A percentile compares a stretch with the other conserved stretches of the same genome.
phyloP scores from a whole-genome alignment of 371 early-diverging fungal genomes.

The Funneliformis caledonium region DNA sequence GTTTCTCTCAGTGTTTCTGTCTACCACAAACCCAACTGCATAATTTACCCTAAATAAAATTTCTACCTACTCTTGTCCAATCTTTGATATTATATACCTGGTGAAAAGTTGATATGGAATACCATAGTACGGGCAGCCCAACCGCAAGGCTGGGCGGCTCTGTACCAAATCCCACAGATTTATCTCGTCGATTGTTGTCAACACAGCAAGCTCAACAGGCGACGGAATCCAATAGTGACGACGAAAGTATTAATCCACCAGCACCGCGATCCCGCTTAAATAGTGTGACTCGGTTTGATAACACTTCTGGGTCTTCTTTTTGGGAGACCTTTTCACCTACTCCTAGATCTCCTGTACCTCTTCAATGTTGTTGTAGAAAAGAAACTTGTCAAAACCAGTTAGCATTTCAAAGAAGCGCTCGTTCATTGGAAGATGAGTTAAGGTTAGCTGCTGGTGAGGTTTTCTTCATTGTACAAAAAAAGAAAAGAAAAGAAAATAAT shows the following conservation, averaged over 20 bases:
- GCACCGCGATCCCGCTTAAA: slow-evolving; percentile 17
- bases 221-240: slow-evolving; percentile 9
- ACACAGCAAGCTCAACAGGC: slow-evolving; percentile 17
- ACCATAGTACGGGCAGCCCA: slow-evolving; percentile 8
- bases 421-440: slow-evolving; percentile 32
- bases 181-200: slow-evolving; percentile 18
- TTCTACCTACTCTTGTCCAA: slow-evolving; percentile 12
- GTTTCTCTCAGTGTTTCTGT: slow-evolving; percentile 15
- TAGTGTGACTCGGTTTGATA: slow-evolving; percentile 21
- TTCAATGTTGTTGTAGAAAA: slow-evolving; percentile 38
- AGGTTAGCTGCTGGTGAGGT: slow-evolving; percentile 38
- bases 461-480: neutral
- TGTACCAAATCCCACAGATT: slow-evolving; percentile 13
- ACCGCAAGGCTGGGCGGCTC: slow-evolving; percentile 9
- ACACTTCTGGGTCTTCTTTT: slow-evolving; percentile 8
- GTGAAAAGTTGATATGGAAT: neutral
- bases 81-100: slow-evolving; percentile 2
- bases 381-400: slow-evolving; percentile 21
- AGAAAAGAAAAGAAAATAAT: neutral
- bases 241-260: neutral
- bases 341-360: slow-evolving; percentile 23
- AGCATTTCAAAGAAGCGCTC: slow-evolving; percentile 2
- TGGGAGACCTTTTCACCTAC: slow-evolving; percentile 25
- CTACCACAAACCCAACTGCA: slow-evolving; percentile 23
- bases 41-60: neutral